These are phyloP conservation scores for Climacium dendroides DNA, from an alignment of 225 moss, liverwort and hornwort species.

Conservation along the genomic window DNA sequence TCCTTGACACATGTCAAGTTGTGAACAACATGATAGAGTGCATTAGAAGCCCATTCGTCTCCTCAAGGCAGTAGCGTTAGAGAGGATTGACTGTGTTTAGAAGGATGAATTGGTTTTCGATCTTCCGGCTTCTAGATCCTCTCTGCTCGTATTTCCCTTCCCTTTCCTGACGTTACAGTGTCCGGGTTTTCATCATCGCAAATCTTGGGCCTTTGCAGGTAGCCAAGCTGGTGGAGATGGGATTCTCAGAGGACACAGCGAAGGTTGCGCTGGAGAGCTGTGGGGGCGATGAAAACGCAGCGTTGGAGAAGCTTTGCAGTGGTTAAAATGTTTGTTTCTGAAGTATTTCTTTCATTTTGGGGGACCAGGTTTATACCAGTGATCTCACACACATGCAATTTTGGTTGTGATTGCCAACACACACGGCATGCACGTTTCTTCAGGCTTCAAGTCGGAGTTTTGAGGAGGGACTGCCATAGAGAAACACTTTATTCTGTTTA, in stretches of 20 bases:
- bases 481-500: neutral
- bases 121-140: neutral
- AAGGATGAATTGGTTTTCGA: neutral
- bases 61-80: neutral
- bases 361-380: neutral
- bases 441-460: neutral
- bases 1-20: neutral
- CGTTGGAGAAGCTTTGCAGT: slow-evolving; percentile 88
- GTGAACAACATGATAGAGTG: neutral
- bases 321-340: slow-evolving; percentile 13
- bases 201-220: slow-evolving; percentile 26
- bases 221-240: slow-evolving; percentile 97
- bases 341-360: neutral
- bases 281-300: slow-evolving; percentile 92
- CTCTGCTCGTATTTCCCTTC: neutral
- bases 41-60: neutral
- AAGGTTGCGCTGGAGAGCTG: slow-evolving; percentile 64
- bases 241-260: slow-evolving; percentile 76
- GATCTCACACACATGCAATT: neutral
- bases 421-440: neutral
- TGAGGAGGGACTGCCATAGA: neutral
- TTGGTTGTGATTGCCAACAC: neutral
- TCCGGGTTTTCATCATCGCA: neutral
- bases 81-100: neutral
- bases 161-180: neutral